Conservation (phyloP, 2,329 filamentous ascomycete genomes). For the Stachybotrys echinatus region DNA sequence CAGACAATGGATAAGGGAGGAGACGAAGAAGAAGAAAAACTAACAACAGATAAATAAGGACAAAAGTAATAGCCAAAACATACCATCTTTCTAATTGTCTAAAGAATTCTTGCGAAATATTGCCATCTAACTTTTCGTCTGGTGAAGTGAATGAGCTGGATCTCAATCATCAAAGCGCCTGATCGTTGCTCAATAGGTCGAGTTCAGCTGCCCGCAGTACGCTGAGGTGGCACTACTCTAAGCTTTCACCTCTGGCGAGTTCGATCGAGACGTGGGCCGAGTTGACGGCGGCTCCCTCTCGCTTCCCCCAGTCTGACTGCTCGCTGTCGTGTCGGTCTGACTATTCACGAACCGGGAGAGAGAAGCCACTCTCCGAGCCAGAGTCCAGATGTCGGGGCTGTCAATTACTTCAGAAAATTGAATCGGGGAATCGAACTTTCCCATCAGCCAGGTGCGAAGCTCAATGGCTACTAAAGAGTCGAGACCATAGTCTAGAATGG, state of each 20-base stretch:
- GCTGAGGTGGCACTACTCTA: too few relatives aligned
- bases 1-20: too few relatives aligned
- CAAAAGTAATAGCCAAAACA: too few relatives aligned
- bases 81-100: too few relatives aligned
- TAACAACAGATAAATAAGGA: too few relatives aligned
- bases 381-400: conserved; percentile 4
- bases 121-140: too few relatives aligned
- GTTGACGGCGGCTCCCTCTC: neutral
- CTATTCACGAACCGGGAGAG: neutral
- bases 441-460: conserved; percentile 38
- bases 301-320: neutral
- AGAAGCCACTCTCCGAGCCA: neutral
- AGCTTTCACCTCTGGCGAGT: neutral
- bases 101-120: too few relatives aligned
- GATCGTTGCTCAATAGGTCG: too few relatives aligned
- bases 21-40: too few relatives aligned
- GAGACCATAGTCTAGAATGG: conserved; percentile 18
- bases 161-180: too few relatives aligned
- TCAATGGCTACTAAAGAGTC: conserved; percentile 40
- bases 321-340: neutral
- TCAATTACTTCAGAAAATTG: conserved; percentile 20
- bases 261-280: neutral
- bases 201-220: too few relatives aligned
- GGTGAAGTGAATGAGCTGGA: too few relatives aligned
- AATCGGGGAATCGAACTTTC: conserved; percentile 40